Evolutionary conservation across 108 stramenopile genomes (phyloP), one percentile per base, ranked within the genome.

Genomic region (Nannochloropsis oceanica): DNA sequence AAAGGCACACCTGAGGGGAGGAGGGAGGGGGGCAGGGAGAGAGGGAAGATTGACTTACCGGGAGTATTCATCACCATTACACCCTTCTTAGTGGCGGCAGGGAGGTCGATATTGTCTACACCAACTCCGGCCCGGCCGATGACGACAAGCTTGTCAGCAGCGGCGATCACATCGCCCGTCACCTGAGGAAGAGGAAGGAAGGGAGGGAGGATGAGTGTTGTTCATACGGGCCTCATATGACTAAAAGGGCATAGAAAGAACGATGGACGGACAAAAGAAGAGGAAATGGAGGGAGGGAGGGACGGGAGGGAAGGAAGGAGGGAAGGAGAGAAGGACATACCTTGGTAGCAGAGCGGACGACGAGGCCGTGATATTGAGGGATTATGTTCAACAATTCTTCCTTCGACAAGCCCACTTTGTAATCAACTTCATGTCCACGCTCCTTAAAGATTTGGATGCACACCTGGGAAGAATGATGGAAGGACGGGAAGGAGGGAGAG

Each of bases 1-100:
- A 8, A 34, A 34, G 34, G 34, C 34, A 34, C 34, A 34, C 34
- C 34, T 34, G 34, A 73, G 59, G 59, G 59, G n/a, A n/a, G 59
- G 59, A 73, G 59, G 59, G 59, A 73, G 59, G 59, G 59, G 8
- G 59, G 59, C 5, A 73, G 59, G 59, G 59, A 73, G 59, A 8
- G 7, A 73, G 59, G 59, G 59, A 22, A 18, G 59, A n/a, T 22
- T 18, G 0, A 7, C 59, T 18, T 73, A 73, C 59, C 59, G 14
- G 91, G 91, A 43, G 91, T 91, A 87, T 91, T 91, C 91, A 91
- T 91, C 44, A 91, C 91, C 86, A 91, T 43, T 13, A 91, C 81
- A 22, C 91, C 91, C 26, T 43, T 46, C 22, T 89, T 89, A 24
- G 91, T 91, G 46, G 90, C 90, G 22, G 87, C 90, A 26, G 83